Evolutionary conservation across 2,329 filamentous ascomycete genomes (phyloP).

Genomic region (Sporothrix sp.): DNA sequence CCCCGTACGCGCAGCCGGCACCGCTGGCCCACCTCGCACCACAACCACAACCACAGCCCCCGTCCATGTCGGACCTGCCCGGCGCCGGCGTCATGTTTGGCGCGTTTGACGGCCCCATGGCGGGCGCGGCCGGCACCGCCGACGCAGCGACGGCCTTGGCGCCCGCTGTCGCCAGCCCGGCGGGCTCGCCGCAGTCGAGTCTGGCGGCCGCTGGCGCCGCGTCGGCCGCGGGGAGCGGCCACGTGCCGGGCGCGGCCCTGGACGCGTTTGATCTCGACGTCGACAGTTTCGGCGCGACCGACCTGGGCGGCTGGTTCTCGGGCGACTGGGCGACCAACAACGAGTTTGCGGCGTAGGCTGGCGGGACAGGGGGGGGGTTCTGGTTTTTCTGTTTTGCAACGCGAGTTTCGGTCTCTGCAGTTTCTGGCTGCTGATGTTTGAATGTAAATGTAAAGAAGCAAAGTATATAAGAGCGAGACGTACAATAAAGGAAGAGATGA

Average conservation of each 20-base stretch:
- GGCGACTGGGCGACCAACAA: constrained; percentile 20
- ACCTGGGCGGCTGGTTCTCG: constrained; percentile 18
- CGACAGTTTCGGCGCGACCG: constrained; percentile 19
- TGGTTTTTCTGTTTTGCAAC: no score
- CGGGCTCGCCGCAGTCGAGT: not conserved
- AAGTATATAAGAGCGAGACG: no score
- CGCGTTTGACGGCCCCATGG: constrained; percentile 6
- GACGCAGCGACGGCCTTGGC: not conserved
- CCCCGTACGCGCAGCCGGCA: not conserved
- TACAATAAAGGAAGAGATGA: no score
- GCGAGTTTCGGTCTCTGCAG: no score
- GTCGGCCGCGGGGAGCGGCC: not conserved
- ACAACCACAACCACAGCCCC: not conserved
- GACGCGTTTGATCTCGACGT: constrained; percentile 27
- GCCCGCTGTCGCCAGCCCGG: not conserved
- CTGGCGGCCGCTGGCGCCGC: not conserved
- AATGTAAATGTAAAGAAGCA: no score
- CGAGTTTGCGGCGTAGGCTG: constrained; percentile 4
- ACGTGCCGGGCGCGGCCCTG: constrained; percentile 14
- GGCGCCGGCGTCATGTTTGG: constrained; percentile 6
- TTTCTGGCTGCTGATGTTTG: no score
- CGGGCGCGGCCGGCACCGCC: not conserved
- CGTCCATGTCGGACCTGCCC: not conserved
- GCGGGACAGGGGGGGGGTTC: no score
- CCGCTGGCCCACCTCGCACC: not conserved